Percentiles rank a stretch among this genome's conserved stretches.
phyloP scores from a whole-genome alignment of 495 filamentous ascomycete genomes.

The Xylaria scruposa region DNA sequence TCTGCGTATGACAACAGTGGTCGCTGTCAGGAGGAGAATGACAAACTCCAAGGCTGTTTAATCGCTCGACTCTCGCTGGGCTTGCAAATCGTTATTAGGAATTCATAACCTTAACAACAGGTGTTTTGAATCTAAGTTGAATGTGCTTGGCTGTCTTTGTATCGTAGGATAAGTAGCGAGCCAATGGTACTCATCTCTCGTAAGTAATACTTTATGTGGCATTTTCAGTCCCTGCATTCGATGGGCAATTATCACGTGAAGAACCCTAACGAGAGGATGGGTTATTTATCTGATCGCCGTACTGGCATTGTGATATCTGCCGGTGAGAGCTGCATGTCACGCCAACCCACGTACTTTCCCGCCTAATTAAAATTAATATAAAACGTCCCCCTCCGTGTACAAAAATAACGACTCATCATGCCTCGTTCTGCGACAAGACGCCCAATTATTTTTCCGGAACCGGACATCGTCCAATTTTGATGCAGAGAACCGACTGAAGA shows the following conservation, averaged over 20 bases:
- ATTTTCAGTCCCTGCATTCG: neutral
- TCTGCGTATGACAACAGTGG: neutral
- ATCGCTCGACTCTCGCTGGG: neutral
- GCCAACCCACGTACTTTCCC: slow-evolving; percentile 27
- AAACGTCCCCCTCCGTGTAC: slow-evolving; percentile 31
- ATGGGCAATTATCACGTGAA: neutral
- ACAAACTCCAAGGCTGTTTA: neutral
- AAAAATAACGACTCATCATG: slow-evolving; percentile 32
- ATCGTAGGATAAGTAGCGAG: neutral
- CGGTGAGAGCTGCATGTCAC: slow-evolving; percentile 29
- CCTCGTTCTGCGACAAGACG: slow-evolving; percentile 7
- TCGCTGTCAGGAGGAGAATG: neutral
- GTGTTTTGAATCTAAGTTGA: neutral
- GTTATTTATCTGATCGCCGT: neutral
- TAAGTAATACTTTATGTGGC: neutral
- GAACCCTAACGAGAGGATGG: neutral
- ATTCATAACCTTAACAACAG: neutral
- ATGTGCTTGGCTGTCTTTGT: neutral
- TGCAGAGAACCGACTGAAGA: neutral
- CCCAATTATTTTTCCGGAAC: neutral
- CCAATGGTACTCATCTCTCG: neutral
- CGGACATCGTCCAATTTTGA: neutral
- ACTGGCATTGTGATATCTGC: slow-evolving; percentile 26
- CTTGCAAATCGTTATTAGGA: neutral
- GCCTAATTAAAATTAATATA: slow-evolving; percentile 42